A percentile compares a stretch with the other conserved stretches of the same genome.
These are phyloP conservation scores for Puccinia novopanici DNA, from an alignment of 1,284 basidiomycete species.

Conservation along the genomic window DNA sequence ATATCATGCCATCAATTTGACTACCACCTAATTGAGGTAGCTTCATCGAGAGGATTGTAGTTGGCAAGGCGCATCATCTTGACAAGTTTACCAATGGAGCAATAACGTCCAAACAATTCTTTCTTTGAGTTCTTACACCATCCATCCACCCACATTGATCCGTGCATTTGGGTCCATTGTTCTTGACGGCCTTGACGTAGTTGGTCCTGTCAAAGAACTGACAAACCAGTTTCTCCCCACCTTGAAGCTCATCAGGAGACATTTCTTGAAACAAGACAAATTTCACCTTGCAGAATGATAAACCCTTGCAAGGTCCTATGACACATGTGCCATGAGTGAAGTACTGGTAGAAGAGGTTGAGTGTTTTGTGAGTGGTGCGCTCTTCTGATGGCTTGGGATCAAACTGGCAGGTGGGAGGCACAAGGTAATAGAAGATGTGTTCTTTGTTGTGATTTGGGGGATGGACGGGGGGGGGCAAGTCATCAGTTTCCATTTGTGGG, in stretches of 20 bases:
- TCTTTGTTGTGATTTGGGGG: too few relatives aligned
- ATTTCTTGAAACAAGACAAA: background rate
- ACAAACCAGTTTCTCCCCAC: background rate
- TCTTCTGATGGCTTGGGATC: too few relatives aligned
- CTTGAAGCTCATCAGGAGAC: background rate
- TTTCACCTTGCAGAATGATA: background rate
- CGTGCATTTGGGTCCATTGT: background rate
- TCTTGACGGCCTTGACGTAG: background rate
- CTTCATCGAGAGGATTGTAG: background rate
- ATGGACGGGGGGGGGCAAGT: too few relatives aligned
- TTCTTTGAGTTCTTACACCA: background rate
- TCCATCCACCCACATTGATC: background rate
- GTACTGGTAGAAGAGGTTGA: too few relatives aligned
- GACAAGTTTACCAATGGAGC: background rate
- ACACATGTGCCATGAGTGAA: slow-evolving; percentile 1
- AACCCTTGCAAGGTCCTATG: background rate
- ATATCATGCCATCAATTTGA: too few relatives aligned
- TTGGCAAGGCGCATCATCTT: background rate
- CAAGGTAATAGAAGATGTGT: too few relatives aligned
- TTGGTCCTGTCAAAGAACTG: background rate
- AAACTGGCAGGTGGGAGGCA: too few relatives aligned
- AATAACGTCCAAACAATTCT: background rate
- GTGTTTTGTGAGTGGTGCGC: too few relatives aligned
- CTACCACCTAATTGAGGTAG: background rate
- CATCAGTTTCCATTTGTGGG: too few relatives aligned